phyloP scores from a whole-genome alignment of 1,284 basidiomycete genomes.

The Boletus semigastroideus region DNA sequence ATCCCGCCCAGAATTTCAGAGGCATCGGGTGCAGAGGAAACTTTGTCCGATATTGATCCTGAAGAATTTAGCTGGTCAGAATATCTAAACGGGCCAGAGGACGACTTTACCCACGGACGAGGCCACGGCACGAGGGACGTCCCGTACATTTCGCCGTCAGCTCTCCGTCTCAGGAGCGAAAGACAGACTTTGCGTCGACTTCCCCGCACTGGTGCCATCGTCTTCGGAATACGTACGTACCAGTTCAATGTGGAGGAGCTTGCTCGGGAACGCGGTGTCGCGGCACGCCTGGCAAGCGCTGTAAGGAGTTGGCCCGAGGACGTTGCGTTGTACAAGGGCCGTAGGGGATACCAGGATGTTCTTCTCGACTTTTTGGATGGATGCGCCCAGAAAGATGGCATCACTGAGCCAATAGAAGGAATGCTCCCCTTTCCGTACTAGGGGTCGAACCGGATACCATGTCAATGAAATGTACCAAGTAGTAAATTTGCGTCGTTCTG shows the following conservation, averaged over 20 bases:
- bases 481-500: background rate
- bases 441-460: background rate
- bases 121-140: slow-evolving; percentile 25
- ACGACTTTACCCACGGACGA: slow-evolving; percentile 43
- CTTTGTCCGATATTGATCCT: slow-evolving; percentile 44
- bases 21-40: slow-evolving; percentile 30
- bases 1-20: slow-evolving; percentile 34
- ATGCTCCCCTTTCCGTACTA: slow-evolving; percentile 25
- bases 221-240: slow-evolving; percentile 80
- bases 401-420: slow-evolving; percentile 11
- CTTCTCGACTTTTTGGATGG: slow-evolving; percentile 51
- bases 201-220: slow-evolving; percentile 62
- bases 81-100: slow-evolving; percentile 66
- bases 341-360: slow-evolving; percentile 43
- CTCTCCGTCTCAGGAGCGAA: slow-evolving; percentile 64
- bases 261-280: slow-evolving; percentile 60
- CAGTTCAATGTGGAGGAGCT: slow-evolving; percentile 60
- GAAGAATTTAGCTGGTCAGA: slow-evolving; percentile 69
- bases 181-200: slow-evolving; percentile 73
- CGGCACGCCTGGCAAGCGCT: slow-evolving; percentile 66
- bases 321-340: slow-evolving; percentile 62
- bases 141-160: slow-evolving; percentile 39
- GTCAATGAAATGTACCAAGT: background rate
- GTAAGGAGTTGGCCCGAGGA: slow-evolving; percentile 71
- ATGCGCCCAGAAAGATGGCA: slow-evolving; percentile 37